Evolutionary conservation across 495 filamentous ascomycete genomes (phyloP).

Genomic region (Lindgomyces ingoldianus): DNA sequence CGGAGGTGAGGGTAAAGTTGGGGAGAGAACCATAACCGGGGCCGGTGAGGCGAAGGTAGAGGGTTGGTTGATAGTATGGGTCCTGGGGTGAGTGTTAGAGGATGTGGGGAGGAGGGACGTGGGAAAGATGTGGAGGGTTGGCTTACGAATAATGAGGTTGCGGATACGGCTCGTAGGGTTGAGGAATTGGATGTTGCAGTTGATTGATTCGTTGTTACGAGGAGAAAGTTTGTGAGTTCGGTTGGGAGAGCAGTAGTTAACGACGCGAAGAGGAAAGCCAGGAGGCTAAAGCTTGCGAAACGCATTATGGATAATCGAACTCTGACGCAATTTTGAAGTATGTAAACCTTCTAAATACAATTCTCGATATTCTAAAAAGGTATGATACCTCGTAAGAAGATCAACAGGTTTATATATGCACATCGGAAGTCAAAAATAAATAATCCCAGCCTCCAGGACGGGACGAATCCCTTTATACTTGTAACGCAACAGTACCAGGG

Average conservation of each 20-base stretch:
- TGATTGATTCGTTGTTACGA: constrained; percentile 24
- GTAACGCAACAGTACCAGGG: too few species aligned
- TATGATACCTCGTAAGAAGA: too few species aligned
- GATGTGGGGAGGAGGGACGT: background rate
- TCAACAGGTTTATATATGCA: too few species aligned
- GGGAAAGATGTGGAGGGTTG: background rate
- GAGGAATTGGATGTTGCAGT: constrained; percentile 16
- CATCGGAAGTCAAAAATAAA: too few species aligned
- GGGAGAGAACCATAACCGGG: constrained; percentile 39
- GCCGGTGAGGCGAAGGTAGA: constrained; percentile 38
- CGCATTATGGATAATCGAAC: constrained; percentile 1
- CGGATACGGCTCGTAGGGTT: constrained; percentile 16
- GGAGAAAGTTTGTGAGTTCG: constrained; percentile 22
- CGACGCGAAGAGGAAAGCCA: background rate
- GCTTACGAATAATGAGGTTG: constrained; percentile 30
- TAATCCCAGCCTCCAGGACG: too few species aligned
- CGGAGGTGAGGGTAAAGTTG: constrained; percentile 38
- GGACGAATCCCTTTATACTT: too few species aligned
- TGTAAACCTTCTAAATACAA: too few species aligned
- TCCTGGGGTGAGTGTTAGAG: constrained; percentile 7
- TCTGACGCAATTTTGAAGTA: too few species aligned
- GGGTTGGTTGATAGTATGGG: constrained; percentile 34
- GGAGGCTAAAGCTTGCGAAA: background rate
- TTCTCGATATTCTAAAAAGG: too few species aligned
- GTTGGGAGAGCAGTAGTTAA: background rate